These are phyloP conservation scores for Backusella morwellensis DNA, from an alignment of 192 early-diverging fungal species.

Conservation along the genomic window DNA sequence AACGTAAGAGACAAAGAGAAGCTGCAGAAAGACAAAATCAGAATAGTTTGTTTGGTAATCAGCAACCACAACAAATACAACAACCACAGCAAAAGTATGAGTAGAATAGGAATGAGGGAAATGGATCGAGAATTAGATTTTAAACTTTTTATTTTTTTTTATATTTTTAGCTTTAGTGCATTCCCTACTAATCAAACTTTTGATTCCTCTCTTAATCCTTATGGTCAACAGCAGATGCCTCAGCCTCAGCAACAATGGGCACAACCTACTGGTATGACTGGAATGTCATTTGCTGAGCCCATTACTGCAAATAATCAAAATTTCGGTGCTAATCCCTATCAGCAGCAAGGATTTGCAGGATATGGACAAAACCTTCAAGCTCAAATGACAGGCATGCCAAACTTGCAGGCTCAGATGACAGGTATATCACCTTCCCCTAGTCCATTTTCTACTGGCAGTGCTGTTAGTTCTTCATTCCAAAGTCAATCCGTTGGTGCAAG, in stretches of 20 bases:
- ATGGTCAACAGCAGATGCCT: constrained; percentile 15
- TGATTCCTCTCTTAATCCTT: constrained; percentile 20
- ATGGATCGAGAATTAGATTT: not conserved
- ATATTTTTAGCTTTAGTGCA: not conserved
- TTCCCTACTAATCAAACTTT: constrained; percentile 14
- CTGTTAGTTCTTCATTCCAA: not conserved
- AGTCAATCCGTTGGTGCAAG: not conserved
- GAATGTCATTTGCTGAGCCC: constrained; percentile 13
- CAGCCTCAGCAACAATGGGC: not conserved
- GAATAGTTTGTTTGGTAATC: constrained; percentile 8
- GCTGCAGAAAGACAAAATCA: constrained; percentile 1
- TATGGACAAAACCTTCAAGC: constrained; percentile 18
- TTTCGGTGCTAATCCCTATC: constrained; percentile 10
- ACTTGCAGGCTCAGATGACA: constrained; percentile 30
- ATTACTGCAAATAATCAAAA: constrained; percentile 8
- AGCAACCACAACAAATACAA: not conserved
- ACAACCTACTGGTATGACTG: constrained; percentile 11
- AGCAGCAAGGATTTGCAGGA: constrained; percentile 22
- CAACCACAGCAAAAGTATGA: not conserved
- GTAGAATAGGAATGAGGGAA: not conserved
- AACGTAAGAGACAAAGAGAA: constrained; percentile 12
- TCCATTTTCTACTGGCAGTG: not conserved
- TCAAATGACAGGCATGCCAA: constrained; percentile 30
- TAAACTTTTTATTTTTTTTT: not conserved
- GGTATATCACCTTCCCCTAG: constrained; percentile 14